A percentile compares a stretch with the other conserved stretches of the same genome.
phyloP scores from a whole-genome alignment of 176 grass and related monocot species.

The Oryza punctata region DNA sequence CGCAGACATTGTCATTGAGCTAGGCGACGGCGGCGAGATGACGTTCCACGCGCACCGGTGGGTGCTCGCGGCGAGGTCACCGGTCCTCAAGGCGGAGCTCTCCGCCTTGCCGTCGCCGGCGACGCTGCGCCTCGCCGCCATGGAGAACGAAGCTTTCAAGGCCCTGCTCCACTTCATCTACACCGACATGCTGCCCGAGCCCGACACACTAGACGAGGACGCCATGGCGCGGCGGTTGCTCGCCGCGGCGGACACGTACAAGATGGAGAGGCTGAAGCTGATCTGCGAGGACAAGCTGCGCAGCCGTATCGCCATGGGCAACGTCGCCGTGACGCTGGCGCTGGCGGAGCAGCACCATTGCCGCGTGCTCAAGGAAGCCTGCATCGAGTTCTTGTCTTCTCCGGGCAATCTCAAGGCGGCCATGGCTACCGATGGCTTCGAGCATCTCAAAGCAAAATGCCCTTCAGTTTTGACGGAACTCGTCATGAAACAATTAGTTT shows the following conservation, averaged over 20 bases:
- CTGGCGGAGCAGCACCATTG: neutral
- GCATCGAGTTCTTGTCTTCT: neutral
- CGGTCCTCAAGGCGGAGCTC: neutral
- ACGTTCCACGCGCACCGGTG: neutral
- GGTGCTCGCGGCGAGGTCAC: neutral
- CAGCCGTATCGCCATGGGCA: neutral
- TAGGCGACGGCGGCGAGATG: neutral
- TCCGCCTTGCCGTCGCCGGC: neutral
- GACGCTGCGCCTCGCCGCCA: neutral
- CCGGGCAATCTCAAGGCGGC: neutral
- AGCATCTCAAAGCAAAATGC: neutral
- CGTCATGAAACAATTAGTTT: no score
- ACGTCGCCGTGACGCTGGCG: neutral
- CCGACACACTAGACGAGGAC: neutral
- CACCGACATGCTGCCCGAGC: neutral
- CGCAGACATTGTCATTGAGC: neutral
- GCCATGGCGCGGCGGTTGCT: conserved; percentile 4
- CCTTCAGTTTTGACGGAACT: neutral
- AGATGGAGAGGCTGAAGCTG: no score
- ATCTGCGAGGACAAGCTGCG: neutral
- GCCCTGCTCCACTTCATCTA: neutral
- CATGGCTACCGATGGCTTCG: neutral
- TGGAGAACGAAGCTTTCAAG: neutral
- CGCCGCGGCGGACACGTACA: neutral
- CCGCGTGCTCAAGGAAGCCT: neutral